Evolutionary conservation across 768 basidiomycete species (phyloP).

Genomic region (Omphalotus guepiniiformis): DNA sequence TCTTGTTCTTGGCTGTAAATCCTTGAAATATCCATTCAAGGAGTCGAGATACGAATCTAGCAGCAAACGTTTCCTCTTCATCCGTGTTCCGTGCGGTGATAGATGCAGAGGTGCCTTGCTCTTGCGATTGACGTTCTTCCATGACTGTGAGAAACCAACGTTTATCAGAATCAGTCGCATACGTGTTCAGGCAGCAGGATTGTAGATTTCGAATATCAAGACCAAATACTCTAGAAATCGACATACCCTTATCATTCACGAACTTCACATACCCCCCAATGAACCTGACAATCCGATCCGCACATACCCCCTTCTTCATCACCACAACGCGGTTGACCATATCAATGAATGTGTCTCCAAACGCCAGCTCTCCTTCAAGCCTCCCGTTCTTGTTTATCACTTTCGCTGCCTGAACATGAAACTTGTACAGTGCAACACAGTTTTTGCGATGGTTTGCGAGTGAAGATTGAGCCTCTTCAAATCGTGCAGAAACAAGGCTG

Average conservation of each 20-base stretch:
- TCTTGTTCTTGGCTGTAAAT: constrained; percentile 89
- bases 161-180: no score
- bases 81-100: constrained; percentile 30
- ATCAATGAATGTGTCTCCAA: constrained; percentile 70
- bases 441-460: constrained; percentile 93
- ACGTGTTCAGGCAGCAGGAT: no score
- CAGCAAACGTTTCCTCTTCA: constrained; percentile 63
- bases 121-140: constrained; percentile 34
- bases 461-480: constrained; percentile 77
- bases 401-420: constrained; percentile 63
- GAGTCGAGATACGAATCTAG: constrained; percentile 65
- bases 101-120: constrained; percentile 32
- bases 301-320: constrained; percentile 85
- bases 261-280: constrained; percentile 80
- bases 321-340: constrained; percentile 69
- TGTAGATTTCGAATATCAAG: no score
- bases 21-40: constrained; percentile 76
- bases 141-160: constrained; percentile 12
- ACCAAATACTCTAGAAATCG: background rate
- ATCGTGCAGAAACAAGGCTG: constrained; percentile 39
- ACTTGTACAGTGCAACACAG: constrained; percentile 78
- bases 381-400: constrained; percentile 54
- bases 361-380: constrained; percentile 72
- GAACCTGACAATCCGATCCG: constrained; percentile 84
- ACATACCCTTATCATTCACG: constrained; percentile 77